Evolutionary conservation across 2,329 filamentous ascomycete genomes (phyloP).

Genomic region (Alternaria metachromatica): DNA sequence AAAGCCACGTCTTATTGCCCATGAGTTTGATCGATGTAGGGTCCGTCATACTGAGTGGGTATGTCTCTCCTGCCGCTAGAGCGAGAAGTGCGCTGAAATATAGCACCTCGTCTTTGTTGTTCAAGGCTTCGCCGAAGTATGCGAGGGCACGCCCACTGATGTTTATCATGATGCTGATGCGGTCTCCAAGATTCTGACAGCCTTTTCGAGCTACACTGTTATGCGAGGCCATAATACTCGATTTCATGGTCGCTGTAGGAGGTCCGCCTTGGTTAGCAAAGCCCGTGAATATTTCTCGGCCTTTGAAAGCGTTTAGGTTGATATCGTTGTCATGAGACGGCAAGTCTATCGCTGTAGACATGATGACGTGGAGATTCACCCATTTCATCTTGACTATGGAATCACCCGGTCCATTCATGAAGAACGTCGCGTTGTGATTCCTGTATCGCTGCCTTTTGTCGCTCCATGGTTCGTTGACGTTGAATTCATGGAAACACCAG

Average conservation of each 20-base stretch:
- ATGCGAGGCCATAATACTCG: slow-evolving; percentile 21
- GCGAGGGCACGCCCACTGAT: slow-evolving; percentile 20
- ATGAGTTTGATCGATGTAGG: not conserved
- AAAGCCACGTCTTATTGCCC: slow-evolving; percentile 13
- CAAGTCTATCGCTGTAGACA: not conserved
- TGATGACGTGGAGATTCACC: slow-evolving; percentile 9
- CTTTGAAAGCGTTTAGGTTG: not conserved
- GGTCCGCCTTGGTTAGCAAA: not conserved
- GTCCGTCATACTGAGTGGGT: slow-evolving; percentile 18
- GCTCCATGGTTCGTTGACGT: slow-evolving; percentile 20
- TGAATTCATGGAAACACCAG: slow-evolving; percentile 27
- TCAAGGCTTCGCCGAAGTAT: slow-evolving; percentile 6
- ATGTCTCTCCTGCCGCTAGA: slow-evolving; percentile 18
- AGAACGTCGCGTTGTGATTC: slow-evolving; percentile 21
- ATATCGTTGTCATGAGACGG: not conserved
- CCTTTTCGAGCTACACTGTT: slow-evolving; percentile 15
- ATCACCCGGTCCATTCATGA: slow-evolving; percentile 16
- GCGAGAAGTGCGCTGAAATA: slow-evolving; percentile 15
- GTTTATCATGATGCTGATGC: slow-evolving; percentile 23
- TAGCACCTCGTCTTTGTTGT: slow-evolving; percentile 11
- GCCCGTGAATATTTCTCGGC: not conserved
- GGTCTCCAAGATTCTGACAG: slow-evolving; percentile 14
- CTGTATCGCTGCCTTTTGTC: slow-evolving; percentile 10
- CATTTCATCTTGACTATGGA: slow-evolving; percentile 22
- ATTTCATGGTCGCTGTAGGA: not conserved